phyloP scores from a whole-genome alignment of 495 filamentous ascomycete species.

The Hyaloscypha variabilis region DNA sequence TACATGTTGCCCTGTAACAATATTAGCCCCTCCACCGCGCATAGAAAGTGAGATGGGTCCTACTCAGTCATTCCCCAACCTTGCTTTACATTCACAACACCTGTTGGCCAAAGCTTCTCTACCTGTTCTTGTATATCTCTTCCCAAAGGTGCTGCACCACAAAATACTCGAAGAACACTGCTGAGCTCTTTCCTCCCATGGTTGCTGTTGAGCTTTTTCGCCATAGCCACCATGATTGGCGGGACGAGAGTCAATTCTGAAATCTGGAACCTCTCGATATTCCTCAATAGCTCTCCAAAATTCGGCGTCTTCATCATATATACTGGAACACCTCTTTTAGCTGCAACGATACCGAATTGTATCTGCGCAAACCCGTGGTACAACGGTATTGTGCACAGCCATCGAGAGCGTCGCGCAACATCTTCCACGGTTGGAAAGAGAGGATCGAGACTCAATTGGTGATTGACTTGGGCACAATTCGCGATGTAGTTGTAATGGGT shows the following conservation, averaged over 20 bases:
- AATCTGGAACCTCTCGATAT: slow-evolving; percentile 72
- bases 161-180: slow-evolving; percentile 78
- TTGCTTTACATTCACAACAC: slow-evolving; percentile 35
- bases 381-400: slow-evolving; percentile 46
- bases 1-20: slow-evolving; percentile 42
- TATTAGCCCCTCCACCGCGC: neutral
- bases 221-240: slow-evolving; percentile 74
- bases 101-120: slow-evolving; percentile 41
- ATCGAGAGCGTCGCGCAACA: neutral
- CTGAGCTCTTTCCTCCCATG: slow-evolving; percentile 88
- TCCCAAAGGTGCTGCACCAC: slow-evolving; percentile 85
- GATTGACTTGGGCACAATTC: slow-evolving; percentile 41
- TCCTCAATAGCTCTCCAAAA: slow-evolving; percentile 70
- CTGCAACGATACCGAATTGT: slow-evolving; percentile 47
- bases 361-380: slow-evolving; percentile 62
- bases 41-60: neutral
- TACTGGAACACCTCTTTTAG: slow-evolving; percentile 58
- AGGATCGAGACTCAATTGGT: slow-evolving; percentile 31
- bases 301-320: slow-evolving; percentile 88
- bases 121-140: slow-evolving; percentile 69
- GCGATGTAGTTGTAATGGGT: slow-evolving; percentile 79
- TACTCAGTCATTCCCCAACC: slow-evolving; percentile 50
- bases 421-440: neutral
- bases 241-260: slow-evolving; percentile 82
- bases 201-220: slow-evolving; percentile 72